Percentiles rank a stretch among this genome's conserved stretches.
phyloP scores from a whole-genome alignment of 1,284 basidiomycete species.

The Apiotrichum gracile region DNA sequence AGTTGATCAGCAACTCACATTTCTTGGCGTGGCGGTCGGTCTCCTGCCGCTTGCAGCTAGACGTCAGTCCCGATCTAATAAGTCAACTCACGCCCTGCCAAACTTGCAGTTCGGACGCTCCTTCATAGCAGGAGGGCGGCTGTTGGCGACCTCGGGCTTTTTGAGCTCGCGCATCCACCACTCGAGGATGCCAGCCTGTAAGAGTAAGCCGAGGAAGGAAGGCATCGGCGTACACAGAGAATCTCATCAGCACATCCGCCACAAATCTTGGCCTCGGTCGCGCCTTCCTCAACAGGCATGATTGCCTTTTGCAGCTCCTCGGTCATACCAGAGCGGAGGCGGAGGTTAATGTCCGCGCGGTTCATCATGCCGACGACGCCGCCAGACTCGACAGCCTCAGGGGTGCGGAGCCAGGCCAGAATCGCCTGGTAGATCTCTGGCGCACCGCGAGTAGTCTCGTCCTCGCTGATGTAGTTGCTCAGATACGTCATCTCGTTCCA shows the following conservation, averaged over 20 bases:
- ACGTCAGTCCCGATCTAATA: not conserved
- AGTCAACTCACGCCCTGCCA: slow-evolving; percentile 12
- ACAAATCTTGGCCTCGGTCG: slow-evolving; percentile 10
- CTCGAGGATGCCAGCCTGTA: slow-evolving; percentile 20
- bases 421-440: slow-evolving; percentile 11
- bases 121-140: slow-evolving; percentile 4
- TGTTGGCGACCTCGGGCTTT: slow-evolving; percentile 15
- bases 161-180: slow-evolving; percentile 24
- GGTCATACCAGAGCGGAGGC: slow-evolving; percentile 18
- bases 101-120: slow-evolving; percentile 20
- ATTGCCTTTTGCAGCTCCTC: slow-evolving; percentile 19
- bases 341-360: slow-evolving; percentile 17
- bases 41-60: slow-evolving; percentile 11
- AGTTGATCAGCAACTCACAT: slow-evolving; percentile 6
- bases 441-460: not conserved
- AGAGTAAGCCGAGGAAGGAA: not conserved
- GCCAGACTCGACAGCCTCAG: slow-evolving; percentile 14
- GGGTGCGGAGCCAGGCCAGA: slow-evolving; percentile 14
- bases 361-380: slow-evolving; percentile 21
- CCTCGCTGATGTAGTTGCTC: slow-evolving; percentile 7
- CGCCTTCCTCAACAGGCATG: slow-evolving; percentile 9
- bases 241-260: slow-evolving; percentile 21
- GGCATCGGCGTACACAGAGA: slow-evolving; percentile 12
- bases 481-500: slow-evolving; percentile 21
- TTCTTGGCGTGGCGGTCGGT: slow-evolving; percentile 16